A percentile compares a stretch with the other conserved stretches of the same genome.
phyloP scores from a whole-genome alignment of 2,329 filamentous ascomycete genomes.

The Microdochium bolleyi region DNA sequence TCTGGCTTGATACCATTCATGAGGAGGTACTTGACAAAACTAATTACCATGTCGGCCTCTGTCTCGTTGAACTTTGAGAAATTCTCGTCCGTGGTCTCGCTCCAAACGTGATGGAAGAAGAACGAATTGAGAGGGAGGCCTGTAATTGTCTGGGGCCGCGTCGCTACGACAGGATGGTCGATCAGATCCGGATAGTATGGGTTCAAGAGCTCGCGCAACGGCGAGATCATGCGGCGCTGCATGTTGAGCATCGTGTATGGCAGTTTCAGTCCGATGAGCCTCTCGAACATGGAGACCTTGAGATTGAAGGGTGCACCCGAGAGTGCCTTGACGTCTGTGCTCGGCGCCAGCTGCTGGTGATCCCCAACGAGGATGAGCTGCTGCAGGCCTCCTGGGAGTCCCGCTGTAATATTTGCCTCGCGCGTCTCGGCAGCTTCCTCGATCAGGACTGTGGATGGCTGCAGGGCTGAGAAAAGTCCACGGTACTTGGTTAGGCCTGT shows the following conservation, averaged over 20 bases:
- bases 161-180: constrained; percentile 33
- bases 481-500: constrained; percentile 79
- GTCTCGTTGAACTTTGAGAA: constrained; percentile 59
- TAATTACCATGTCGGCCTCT: constrained; percentile 71
- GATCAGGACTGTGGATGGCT: constrained; percentile 62
- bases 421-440: constrained; percentile 76
- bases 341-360: constrained; percentile 69
- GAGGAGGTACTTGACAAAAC: constrained; percentile 64
- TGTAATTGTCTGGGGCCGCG: constrained; percentile 29
- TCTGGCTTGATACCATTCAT: constrained; percentile 52
- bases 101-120: constrained; percentile 50
- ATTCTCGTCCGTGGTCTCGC: constrained; percentile 54
- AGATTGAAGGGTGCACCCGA: constrained; percentile 55
- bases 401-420: constrained; percentile 50
- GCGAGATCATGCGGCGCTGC: constrained; percentile 54
- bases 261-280: constrained; percentile 59
- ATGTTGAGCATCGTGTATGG: constrained; percentile 56
- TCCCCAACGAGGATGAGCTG: constrained; percentile 61
- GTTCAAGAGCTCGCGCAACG: constrained; percentile 34
- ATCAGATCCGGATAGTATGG: constrained; percentile 35
- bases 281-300: constrained; percentile 72
- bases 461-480: constrained; percentile 55
- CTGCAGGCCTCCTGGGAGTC: constrained; percentile 40
- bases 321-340: constrained; percentile 55
- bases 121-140: constrained; percentile 33